Base-by-base conservation (phyloP, 164 flowering plant species). In the Warburgia ugandensis region DNA sequence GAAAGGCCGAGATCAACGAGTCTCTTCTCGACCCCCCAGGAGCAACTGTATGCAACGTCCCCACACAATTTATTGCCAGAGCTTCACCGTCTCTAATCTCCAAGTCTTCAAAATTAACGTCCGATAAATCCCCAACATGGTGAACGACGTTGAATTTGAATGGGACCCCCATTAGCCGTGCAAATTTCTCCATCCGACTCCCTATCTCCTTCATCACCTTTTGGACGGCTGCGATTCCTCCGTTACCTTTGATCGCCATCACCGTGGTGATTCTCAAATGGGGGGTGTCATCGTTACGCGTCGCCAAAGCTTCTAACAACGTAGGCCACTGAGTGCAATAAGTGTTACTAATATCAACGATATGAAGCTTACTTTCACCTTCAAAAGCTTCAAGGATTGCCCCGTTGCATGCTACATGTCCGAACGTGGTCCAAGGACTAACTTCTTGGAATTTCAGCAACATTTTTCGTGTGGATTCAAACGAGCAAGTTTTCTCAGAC, bases 251-350 rank as follows among this genome's bases (percentile, higher is more conserved):
- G 40, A 26, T 48, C 29, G 39, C 37, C 5, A 91, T 72, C 5
- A 91, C 75, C 29, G 84, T 69, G 56, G 99, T 85, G 37, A 92
- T 70, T 3, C 84, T 71, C 9, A 92, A 71, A 56, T 82, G 85
- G 0, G 99, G 99, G 0, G 96, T 82, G 27, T 92, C 99, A 48
- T 92, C 94, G 26, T 73, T 54, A 0, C 95, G 74, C 0, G 99
- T 92, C 20, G 99, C 99, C 1, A 92, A 50, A 17, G 99, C 94
- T 66, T 92, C 96, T 0, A 92, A 75, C 52, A 92, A 29, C 39
- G 99, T 92, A 14, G 99, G 99, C 99, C 99, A 92, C 57, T 92
- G 99, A n/a, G 99, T 88, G 71, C 96, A 92, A 42, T 56, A 81
- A 0, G 99, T 92, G 68, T 72, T 82, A 61, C 91, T 80, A 4